These are phyloP conservation scores for Mycogone perniciosa DNA, from an alignment of 2,329 filamentous ascomycete species.

Conservation along the genomic window DNA sequence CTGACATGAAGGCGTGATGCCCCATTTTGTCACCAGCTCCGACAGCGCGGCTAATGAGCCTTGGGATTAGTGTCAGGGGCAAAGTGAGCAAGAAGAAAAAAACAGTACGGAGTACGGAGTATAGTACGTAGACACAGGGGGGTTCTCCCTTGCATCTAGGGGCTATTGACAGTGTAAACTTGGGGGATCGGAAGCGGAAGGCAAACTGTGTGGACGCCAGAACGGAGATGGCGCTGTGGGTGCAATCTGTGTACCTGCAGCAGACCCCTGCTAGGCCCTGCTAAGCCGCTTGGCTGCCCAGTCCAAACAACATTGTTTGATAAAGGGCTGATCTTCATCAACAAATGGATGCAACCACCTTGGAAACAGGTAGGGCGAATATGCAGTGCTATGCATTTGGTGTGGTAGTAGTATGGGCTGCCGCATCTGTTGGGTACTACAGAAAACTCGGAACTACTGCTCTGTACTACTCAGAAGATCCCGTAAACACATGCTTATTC, in stretches of 20 bases:
- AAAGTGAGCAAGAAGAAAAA: background rate
- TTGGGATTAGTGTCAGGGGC: slow-evolving; percentile 19
- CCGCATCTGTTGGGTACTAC: too few species aligned
- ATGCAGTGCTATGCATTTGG: too few species aligned
- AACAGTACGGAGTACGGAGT: background rate
- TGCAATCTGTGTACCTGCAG: slow-evolving; percentile 6
- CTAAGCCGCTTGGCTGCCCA: too few species aligned
- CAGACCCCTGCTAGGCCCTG: slow-evolving; percentile 11
- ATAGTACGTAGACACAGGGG: slow-evolving; percentile 4
- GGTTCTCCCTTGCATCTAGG: background rate
- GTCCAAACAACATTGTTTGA: too few species aligned
- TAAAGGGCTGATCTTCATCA: too few species aligned
- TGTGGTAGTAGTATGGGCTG: too few species aligned
- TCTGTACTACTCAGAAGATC: too few species aligned
- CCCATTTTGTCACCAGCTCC: background rate
- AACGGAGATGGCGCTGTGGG: background rate
- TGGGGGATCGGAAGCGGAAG: background rate
- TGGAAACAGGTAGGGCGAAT: too few species aligned
- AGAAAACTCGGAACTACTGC: too few species aligned
- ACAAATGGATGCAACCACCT: too few species aligned
- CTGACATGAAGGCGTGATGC: background rate
- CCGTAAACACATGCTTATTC: too few species aligned
- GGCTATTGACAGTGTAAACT: background rate
- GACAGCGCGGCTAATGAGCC: slow-evolving; percentile 9
- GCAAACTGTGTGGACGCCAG: slow-evolving; percentile 3